These are phyloP conservation scores for Laburnicola sp. DNA, from an alignment of 2,329 filamentous ascomycete genomes.

Conservation along the genomic window DNA sequence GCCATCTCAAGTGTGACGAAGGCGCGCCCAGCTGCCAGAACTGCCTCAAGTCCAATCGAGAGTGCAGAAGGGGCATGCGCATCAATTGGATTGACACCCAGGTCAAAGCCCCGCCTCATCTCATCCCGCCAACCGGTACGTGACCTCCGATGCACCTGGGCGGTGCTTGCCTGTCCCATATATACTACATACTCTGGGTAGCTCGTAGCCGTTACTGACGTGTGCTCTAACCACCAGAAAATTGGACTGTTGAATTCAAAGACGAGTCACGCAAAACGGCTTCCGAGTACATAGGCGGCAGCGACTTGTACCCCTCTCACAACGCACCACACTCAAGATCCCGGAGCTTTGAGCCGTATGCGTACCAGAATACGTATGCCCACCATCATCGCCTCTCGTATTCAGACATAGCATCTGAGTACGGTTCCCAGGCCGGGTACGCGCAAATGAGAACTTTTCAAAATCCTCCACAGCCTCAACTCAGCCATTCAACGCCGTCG, in stretches of 20 bases:
- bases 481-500: conserved; percentile 32
- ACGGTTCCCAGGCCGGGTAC: conserved; percentile 4
- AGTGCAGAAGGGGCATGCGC: conserved; percentile 82
- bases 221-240: conserved; percentile 48
- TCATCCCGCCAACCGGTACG: conserved; percentile 27
- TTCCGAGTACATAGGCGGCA: conserved; percentile 82
- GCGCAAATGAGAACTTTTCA: conserved; percentile 6
- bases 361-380: conserved; percentile 10
- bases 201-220: conserved; percentile 34
- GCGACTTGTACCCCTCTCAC: conserved; percentile 67
- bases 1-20: conserved; percentile 91
- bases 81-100: conserved; percentile 91
- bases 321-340: neutral
- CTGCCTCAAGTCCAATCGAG: conserved; percentile 82
- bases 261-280: conserved; percentile 91
- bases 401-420: conserved; percentile 9
- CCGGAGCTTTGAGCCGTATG: conserved; percentile 3
- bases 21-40: conserved; percentile 69
- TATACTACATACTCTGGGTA: too few relatives aligned
- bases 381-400: conserved; percentile 18
- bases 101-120: conserved; percentile 66
- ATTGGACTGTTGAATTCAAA: conserved; percentile 73
- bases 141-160: neutral
- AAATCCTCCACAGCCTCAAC: conserved; percentile 10
- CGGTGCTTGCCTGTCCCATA: neutral